A percentile compares a stretch with the other conserved stretches of the same genome.
These are phyloP conservation scores for Erodium moschatum DNA, from an alignment of 441 rosid genomes.

Conservation along the genomic window DNA sequence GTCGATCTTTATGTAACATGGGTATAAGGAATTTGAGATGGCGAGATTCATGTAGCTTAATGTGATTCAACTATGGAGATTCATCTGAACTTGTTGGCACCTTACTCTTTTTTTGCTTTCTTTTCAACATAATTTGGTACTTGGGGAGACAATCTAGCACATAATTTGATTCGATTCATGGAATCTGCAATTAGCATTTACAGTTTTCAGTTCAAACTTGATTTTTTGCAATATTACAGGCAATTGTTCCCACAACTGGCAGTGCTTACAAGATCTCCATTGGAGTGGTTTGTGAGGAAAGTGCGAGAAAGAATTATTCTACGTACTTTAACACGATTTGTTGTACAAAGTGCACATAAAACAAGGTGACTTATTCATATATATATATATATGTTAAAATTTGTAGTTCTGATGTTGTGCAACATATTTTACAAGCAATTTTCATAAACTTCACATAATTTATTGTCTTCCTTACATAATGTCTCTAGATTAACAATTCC, in stretches of 20 bases:
- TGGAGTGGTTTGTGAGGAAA: conserved; percentile 63
- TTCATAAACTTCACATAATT: background rate
- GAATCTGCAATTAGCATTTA: background rate
- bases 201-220: background rate
- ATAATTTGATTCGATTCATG: background rate
- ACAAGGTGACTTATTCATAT: conserved; percentile 41
- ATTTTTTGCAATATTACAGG: conserved; percentile 35
- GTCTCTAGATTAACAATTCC: conserved; percentile 19
- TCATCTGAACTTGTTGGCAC: background rate
- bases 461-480: background rate
- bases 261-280: conserved; percentile 40
- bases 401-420: conserved; percentile 10
- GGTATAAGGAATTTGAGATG: too few species aligned
- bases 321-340: conserved; percentile 47
- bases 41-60: background rate
- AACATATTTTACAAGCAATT: conserved; percentile 3
- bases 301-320: conserved; percentile 60
- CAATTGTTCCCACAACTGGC: conserved; percentile 34
- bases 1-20: too few species aligned
- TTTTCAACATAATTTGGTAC: background rate
- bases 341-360: conserved; percentile 45
- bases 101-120: background rate
- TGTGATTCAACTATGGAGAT: background rate
- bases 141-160: background rate
- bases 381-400: conserved; percentile 9